Evolutionary conservation across 441 rosid genomes (phyloP), one percentile per base, ranked within the genome.

Genomic region (Adansonia madagascariensis): DNA sequence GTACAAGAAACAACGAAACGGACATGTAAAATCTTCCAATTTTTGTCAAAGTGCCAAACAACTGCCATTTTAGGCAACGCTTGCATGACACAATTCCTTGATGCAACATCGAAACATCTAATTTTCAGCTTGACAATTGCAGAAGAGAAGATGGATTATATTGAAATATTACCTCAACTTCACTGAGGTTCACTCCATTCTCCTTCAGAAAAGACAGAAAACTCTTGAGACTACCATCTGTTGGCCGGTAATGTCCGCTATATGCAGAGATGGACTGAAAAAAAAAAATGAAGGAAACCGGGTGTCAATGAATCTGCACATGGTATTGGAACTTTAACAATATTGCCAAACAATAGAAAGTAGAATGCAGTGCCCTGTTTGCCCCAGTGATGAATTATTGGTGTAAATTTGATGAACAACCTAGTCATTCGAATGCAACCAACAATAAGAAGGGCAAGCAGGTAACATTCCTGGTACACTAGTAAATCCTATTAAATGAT

Each of bases 241-340:
- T 87, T 18, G 98, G 99, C 78, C 92, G 88, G 78, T 95, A 95
- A 77, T 95, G 99, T 60, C 99, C 99, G 52, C 99, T 95, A 52
- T 95, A 93, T 27, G 95, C 91, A 60, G 99, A 93, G 71, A 95
- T 82, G 69, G 92, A 84, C 99, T 92, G 90, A 81, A 77, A 79
- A 74, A 43, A 35, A 35, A 35, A 35, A 35, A 35, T 41, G 18
- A 65, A 75, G 60, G 35, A 24, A 71, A 49, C 7, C 79, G 80
- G 77, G 46, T 15, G 15, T 78, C 59, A 46, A 65, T 8, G 41
- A n/a, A 50, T 39, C 52, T 56, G 50, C 68, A 6, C 5, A 35
- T 31, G 5, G 11, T 7, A 35, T 15, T 4, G 2, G 59, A 69
- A 70, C 44, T 15, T 27, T 6, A 50, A 70, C 20, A 50, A 8